Evolutionary conservation across 2,329 filamentous ascomycete species (phyloP).

Genomic region (Cladosporium cucumerinum): DNA sequence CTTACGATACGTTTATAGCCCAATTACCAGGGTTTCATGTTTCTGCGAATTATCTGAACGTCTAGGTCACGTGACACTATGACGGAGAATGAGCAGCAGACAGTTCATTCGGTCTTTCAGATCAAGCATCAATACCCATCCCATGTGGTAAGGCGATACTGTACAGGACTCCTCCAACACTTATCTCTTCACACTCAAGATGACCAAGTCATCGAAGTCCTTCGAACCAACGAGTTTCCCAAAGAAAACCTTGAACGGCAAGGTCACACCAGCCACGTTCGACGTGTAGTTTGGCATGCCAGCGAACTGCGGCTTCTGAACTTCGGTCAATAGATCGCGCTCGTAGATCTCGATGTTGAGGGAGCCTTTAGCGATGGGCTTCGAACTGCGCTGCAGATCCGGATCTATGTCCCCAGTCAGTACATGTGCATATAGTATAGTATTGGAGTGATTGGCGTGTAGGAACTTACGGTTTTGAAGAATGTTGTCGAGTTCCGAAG

Average conservation of each 20-base stretch:
- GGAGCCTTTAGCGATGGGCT: constrained; percentile 18
- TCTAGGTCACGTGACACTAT: constrained; percentile 2
- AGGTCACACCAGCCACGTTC: constrained; percentile 23
- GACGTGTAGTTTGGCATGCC: constrained; percentile 19
- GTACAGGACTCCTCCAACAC: background rate
- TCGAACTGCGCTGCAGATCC: constrained; percentile 20
- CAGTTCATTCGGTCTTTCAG: background rate
- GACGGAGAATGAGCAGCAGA: background rate
- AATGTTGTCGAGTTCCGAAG: constrained; percentile 20
- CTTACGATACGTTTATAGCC: background rate
- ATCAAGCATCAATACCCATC: background rate
- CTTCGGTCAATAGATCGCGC: constrained; percentile 21
- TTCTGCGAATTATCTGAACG: background rate
- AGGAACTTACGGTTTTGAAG: constrained; percentile 16
- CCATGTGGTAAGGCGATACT: background rate
- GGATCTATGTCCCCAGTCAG: constrained; percentile 17
- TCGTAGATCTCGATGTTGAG: constrained; percentile 22
- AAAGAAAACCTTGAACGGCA: constrained; percentile 21
- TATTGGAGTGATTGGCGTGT: background rate
- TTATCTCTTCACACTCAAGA: constrained; percentile 22
- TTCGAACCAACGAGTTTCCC: constrained; percentile 15
- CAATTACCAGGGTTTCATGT: background rate
- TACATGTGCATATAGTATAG: background rate
- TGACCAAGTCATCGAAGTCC: constrained; percentile 20
- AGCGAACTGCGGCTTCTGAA: constrained; percentile 17